Evolutionary conservation across 2,329 filamentous ascomycete genomes (phyloP).

Genomic region (Colletotrichum lupini): DNA sequence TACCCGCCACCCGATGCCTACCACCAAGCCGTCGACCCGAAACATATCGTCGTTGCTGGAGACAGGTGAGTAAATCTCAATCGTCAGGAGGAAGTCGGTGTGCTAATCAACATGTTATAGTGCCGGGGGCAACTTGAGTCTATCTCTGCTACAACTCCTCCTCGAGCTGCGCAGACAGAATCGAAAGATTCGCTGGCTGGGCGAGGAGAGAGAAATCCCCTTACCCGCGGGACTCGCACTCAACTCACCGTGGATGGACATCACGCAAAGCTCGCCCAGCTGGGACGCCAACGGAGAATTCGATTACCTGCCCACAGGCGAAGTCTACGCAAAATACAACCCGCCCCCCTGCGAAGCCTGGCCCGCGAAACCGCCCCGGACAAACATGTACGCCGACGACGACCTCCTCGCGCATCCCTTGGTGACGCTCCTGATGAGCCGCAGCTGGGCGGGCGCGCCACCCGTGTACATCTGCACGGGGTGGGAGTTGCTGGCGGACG

Average conservation of each 20-base stretch:
- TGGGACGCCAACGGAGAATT: constrained; percentile 62
- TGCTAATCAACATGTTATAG: constrained; percentile 47
- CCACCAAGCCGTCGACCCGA: constrained; percentile 72
- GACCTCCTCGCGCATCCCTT: constrained; percentile 72
- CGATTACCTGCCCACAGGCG: constrained; percentile 72
- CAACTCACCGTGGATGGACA: constrained; percentile 78
- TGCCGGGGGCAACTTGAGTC: constrained; percentile 77
- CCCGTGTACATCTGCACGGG: constrained; percentile 77
- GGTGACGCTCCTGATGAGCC: constrained; percentile 68
- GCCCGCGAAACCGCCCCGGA: constrained; percentile 66
- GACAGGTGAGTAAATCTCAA: constrained; percentile 62
- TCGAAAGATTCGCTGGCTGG: constrained; percentile 69
- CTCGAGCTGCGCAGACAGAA: constrained; percentile 67
- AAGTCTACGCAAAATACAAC: constrained; percentile 40
- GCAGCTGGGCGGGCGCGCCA: constrained; percentile 70
- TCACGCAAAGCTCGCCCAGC: constrained; percentile 71
- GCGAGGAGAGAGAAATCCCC: constrained; percentile 66
- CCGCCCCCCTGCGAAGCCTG: constrained; percentile 62
- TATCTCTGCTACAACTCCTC: constrained; percentile 75
- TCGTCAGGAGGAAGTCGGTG: not conserved
- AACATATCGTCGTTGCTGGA: constrained; percentile 77
- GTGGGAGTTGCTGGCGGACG: constrained; percentile 78
- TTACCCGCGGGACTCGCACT: constrained; percentile 74
- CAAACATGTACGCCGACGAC: constrained; percentile 66
- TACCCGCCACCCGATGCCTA: constrained; percentile 76